Base-by-base conservation (phyloP, 2,329 filamentous ascomycete species). In the Aspergillus quadricinctus region DNA sequence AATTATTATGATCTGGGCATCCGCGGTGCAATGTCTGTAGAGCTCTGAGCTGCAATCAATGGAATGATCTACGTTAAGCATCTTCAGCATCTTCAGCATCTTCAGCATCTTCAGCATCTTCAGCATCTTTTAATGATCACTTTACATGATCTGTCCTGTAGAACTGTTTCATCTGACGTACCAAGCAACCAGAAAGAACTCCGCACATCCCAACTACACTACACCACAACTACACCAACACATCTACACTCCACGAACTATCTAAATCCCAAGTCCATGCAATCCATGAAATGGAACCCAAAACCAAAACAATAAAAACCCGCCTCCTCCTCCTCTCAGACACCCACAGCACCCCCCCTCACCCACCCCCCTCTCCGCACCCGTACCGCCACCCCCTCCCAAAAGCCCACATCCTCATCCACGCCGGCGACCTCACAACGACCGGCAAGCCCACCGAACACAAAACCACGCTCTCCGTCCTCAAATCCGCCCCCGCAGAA, bases 401-500 rank as follows among this genome's bases (percentile, higher is more conserved):
- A 76, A 7, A 35, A 35, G 31, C 78, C 37, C 78, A 85, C 64
- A 75, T 86, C 23, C 73, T 83, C 17, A 72, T 86, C 4, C 83
- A 86, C 64, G 80, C 80, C 57, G 83, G 83, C 52, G 83, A 86
- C 68, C 70, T 86, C 41, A 86, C 83, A 17, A 35, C 31, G 14
- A 35, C 14, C 31, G 31, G 31, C 14, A 35, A 4, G 0, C 2
- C 1, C 31, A 2, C 1, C 1, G 11, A 35, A 35, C 31, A 35
- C 9, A 78, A 77, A 66, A 57, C 63, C 10, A 77, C 78, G 2
- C 63, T 84, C 14, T 63, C 74, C 4, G 75, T 82, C 69, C 72
- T 86, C 6, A 68, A 71, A 11, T 62, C 63, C 1, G 77, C 82
- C 37, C 71, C 81, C 14, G 83, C 83, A 35, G 31, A 35, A 14